Conservation (phyloP, 345 rosid species). For the Sisymbrium irio region DNA sequence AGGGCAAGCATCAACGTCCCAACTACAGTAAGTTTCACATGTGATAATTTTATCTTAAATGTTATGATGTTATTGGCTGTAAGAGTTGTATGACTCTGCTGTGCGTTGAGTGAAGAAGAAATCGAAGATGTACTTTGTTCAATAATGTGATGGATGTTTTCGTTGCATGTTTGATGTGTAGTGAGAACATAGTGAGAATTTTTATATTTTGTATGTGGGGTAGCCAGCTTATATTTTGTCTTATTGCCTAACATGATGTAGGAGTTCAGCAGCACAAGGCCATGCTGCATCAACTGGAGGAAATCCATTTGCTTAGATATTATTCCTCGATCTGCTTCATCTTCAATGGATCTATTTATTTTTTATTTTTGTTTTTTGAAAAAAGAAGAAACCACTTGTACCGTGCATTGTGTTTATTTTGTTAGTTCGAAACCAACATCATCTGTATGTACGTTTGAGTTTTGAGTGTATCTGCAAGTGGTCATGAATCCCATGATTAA, state of each 20-base stretch:
- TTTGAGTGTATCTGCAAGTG: slow-evolving; percentile 24
- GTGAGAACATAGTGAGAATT: neutral
- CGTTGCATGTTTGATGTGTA: neutral
- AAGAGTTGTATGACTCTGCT: neutral
- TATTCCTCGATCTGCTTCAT: neutral
- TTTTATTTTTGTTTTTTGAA: neutral
- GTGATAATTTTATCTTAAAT: neutral
- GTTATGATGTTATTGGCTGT: neutral
- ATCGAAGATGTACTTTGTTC: neutral
- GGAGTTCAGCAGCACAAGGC: slow-evolving; percentile 65
- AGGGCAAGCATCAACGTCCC: slow-evolving; percentile 59
- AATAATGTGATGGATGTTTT: neutral
- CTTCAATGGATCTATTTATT: neutral
- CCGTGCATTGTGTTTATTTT: slow-evolving; percentile 6
- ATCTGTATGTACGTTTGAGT: slow-evolving; percentile 6
- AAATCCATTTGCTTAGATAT: slow-evolving; percentile 76
- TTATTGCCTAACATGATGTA: slow-evolving; percentile 29
- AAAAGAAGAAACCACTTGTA: slow-evolving; percentile 9
- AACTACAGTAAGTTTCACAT: slow-evolving; percentile 59
- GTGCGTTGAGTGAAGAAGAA: slow-evolving; percentile 1
- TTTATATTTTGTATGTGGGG: neutral
- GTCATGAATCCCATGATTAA: neutral
- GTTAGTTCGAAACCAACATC: slow-evolving; percentile 8
- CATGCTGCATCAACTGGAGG: slow-evolving; percentile 79
- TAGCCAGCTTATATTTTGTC: neutral